These are phyloP conservation scores for Pigoraptor vietnamica DNA, from an alignment of 78 protist genomes.

Conservation along the genomic window DNA sequence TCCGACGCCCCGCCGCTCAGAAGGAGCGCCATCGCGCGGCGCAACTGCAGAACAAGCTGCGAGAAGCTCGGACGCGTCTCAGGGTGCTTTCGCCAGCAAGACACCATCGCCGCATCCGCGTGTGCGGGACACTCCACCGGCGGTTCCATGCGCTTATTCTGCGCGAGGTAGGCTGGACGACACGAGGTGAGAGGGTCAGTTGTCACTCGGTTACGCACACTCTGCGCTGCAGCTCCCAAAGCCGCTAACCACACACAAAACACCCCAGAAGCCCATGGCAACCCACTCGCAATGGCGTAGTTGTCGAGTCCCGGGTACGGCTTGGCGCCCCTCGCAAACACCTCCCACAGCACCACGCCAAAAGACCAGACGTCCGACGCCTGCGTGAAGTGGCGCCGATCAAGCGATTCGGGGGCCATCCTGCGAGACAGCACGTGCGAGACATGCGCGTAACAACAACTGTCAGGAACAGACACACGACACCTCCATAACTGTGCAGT, in stretches of 20 bases:
- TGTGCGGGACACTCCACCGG: not conserved
- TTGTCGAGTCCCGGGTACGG: not conserved
- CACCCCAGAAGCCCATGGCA: too few relatives aligned
- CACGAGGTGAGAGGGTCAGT: too few relatives aligned
- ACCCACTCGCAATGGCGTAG: not conserved
- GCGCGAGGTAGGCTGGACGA: not conserved
- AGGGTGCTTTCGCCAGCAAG: not conserved
- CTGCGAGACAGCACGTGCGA: too few relatives aligned
- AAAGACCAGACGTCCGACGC: constrained; percentile 26
- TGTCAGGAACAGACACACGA: too few relatives aligned
- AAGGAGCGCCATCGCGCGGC: not conserved
- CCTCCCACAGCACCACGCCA: constrained; percentile 20
- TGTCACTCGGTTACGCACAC: not conserved
- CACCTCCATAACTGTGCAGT: too few relatives aligned
- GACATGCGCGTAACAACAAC: too few relatives aligned
- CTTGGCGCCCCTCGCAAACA: not conserved
- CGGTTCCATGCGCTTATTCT: not conserved
- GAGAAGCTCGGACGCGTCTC: not conserved
- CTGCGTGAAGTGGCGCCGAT: not conserved
- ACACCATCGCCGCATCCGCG: not conserved
- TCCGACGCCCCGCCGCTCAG: too few relatives aligned
- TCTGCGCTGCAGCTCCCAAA: too few relatives aligned
- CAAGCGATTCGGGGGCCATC: constrained; percentile 27
- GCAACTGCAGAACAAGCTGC: not conserved
- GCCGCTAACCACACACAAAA: too few relatives aligned